Conservation (phyloP, 352 stramenopile genomes). For the Globisporangium yorkense region DNA sequence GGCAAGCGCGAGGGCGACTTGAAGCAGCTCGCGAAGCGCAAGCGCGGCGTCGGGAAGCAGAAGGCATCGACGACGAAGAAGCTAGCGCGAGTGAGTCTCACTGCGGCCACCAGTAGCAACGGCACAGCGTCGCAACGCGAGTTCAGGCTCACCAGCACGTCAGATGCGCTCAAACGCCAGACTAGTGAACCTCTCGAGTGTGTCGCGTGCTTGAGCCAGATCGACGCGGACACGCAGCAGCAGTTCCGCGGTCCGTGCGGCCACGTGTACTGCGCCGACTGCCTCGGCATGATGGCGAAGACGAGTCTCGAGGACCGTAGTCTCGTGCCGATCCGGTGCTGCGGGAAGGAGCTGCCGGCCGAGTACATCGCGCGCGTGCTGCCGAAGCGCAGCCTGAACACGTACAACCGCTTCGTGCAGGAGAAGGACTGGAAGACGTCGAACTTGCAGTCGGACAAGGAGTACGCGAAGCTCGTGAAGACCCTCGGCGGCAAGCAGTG, state of each 20-base stretch:
- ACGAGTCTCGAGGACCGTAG: conserved; percentile 45
- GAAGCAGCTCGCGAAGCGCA: conserved; percentile 1
- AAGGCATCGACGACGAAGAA: background rate
- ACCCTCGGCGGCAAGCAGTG: conserved; percentile 41
- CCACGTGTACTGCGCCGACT: conserved; percentile 58
- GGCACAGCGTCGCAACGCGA: no score
- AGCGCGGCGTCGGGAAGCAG: background rate
- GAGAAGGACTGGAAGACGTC: conserved; percentile 41
- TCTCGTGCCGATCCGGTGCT: conserved; percentile 51
- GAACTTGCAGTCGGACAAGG: conserved; percentile 49
- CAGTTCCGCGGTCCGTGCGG: conserved; percentile 25
- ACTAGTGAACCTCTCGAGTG: background rate
- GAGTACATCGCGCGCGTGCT: conserved; percentile 58
- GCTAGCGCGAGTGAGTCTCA: background rate
- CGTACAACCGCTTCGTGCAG: conserved; percentile 49
- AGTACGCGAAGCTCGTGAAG: conserved; percentile 43
- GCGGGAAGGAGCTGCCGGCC: conserved; percentile 54
- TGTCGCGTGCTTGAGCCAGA: conserved; percentile 7
- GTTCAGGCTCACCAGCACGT: no score
- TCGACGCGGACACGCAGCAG: background rate
- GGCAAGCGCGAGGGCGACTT: background rate
- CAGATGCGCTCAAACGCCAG: no score
- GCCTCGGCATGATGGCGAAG: conserved; percentile 41
- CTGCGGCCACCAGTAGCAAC: background rate
- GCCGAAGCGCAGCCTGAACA: conserved; percentile 14